Base-by-base conservation (phyloP, 1,284 basidiomycete genomes). In the Rhodotorula sp. region DNA sequence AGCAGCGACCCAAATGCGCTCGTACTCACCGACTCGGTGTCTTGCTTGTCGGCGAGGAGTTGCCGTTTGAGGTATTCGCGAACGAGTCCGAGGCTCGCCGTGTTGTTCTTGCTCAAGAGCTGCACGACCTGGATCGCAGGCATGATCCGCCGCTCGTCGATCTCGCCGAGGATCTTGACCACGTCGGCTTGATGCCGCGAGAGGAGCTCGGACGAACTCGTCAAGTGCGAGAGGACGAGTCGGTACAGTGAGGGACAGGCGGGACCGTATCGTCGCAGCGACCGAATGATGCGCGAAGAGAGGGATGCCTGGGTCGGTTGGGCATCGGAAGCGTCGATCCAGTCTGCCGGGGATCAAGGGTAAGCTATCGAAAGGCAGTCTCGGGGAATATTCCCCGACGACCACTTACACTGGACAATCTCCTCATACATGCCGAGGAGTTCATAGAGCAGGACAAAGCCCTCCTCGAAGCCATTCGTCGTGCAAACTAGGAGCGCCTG, bases 341-440 rank as follows among this genome's bases (percentile, higher is more conserved):
- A 71, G 43, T 75, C 70, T 70, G 60, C 34, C 34, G n/a, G 31
- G 34, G 15, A 3, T 8, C 14, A 7, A 4, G 6, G 29, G 39
- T 49, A 21, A 43, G 39, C n/a, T n/a, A 58, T 16, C 20, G 2
- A 34, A 23, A 47, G 10, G 88, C 85, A 72, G 84, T 85, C 67
- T 34, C 34, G 34, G 34, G 5, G 5, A 3, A 89, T 90, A 86
- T 54, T 14, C 78, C 75, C 70, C 2, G 7, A 12, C 7, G 3
- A 8, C 12, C 10, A 61, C 68, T 58, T 31, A 69, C 73, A 94
- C 29, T 93, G 87, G 43, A 99, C 79, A 52, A 98, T 89, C 75
- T 97, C 95, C 78, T 98, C 97, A 81, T 93, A 92, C 94, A 98
- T 95, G 4, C 91, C 93, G 84, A 94, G 85, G 66, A 87, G 88